Evolutionary conservation across 139 green algal genomes (phyloP).

Genomic region (Micromonas commoda): DNA sequence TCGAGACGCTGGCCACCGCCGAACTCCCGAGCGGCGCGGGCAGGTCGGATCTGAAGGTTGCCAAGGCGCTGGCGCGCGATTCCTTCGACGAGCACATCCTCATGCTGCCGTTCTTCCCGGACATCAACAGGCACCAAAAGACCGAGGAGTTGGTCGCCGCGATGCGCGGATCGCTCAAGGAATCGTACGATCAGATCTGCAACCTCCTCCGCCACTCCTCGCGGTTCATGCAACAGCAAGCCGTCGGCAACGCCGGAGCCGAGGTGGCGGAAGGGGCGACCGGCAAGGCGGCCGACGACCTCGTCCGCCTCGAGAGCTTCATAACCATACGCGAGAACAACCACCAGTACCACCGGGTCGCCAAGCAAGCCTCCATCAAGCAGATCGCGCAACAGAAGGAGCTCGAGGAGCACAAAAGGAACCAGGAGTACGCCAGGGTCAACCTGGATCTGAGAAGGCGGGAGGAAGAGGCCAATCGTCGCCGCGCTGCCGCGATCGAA

Average conservation of each 20-base stretch:
- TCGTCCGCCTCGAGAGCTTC: too few relatives aligned
- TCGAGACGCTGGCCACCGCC: background rate
- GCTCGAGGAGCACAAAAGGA: too few relatives aligned
- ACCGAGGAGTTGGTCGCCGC: background rate
- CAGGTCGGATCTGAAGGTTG: background rate
- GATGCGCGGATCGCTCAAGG: background rate
- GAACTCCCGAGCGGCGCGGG: background rate
- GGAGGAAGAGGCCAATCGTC: background rate
- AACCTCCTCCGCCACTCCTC: too few relatives aligned
- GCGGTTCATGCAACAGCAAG: too few relatives aligned
- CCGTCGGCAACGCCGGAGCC: too few relatives aligned
- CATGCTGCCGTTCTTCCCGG: background rate
- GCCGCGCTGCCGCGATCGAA: background rate
- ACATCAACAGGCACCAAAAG: background rate
- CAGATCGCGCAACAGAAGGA: too few relatives aligned
- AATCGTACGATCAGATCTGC: background rate
- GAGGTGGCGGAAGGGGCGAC: too few relatives aligned
- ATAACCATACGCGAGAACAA: too few relatives aligned
- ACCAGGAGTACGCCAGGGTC: too few relatives aligned
- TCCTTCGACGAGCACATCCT: background rate
- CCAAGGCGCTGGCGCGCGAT: background rate
- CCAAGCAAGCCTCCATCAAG: too few relatives aligned
- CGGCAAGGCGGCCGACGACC: too few relatives aligned
- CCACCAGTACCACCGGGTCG: too few relatives aligned
- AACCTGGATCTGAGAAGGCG: background rate